phyloP scores from a whole-genome alignment of 1,139 yeast genomes.

The Diutina mesorugosa region DNA sequence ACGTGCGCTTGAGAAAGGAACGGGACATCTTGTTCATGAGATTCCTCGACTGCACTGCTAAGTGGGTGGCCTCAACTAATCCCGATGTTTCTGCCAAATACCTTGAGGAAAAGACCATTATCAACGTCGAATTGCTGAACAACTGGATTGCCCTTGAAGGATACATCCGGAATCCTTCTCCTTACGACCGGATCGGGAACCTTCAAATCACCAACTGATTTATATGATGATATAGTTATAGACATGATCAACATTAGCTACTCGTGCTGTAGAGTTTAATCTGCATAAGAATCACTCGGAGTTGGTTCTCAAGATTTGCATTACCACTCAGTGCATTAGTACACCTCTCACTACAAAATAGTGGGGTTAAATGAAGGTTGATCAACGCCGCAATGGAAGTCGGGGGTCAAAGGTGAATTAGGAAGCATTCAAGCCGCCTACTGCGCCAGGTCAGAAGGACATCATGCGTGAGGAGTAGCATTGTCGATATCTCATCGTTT shows the following conservation, averaged over 20 bases:
- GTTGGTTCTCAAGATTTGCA: too few relatives aligned
- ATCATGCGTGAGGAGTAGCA: not conserved
- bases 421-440: not conserved
- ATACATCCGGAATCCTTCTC: slow-evolving; percentile 54
- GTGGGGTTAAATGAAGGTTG: too few relatives aligned
- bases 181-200: slow-evolving; percentile 40
- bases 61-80: slow-evolving; percentile 49
- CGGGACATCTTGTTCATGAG: slow-evolving; percentile 33
- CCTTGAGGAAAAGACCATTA: slow-evolving; percentile 31
- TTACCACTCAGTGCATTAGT: not conserved
- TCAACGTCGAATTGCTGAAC: slow-evolving; percentile 35
- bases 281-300: too few relatives aligned
- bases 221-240: not conserved
- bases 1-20: slow-evolving; percentile 17
- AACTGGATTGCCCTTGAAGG: slow-evolving; percentile 60
- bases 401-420: too few relatives aligned
- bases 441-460: not conserved
- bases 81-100: slow-evolving; percentile 29
- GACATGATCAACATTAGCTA: not conserved
- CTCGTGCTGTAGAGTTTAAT: not conserved
- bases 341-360: too few relatives aligned
- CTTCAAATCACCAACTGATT: not conserved
- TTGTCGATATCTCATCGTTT: not conserved
- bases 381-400: not conserved
- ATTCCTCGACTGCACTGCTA: slow-evolving; percentile 42